Evolutionary conservation across 2,329 filamentous ascomycete genomes (phyloP).

Genomic region (Colletotrichum gloeosporioides): DNA sequence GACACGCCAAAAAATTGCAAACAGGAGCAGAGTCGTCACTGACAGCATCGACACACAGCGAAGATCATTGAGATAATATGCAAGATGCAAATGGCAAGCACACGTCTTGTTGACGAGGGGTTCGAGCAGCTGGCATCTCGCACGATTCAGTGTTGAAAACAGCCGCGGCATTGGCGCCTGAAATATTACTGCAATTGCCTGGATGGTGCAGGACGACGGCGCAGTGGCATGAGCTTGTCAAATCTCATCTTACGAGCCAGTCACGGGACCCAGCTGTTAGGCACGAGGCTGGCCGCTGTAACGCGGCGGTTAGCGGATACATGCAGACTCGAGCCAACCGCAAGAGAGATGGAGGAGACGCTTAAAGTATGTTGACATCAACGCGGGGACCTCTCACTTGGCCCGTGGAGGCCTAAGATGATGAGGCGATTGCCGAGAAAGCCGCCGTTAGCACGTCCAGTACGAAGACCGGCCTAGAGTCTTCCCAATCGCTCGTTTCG

Average conservation of each 20-base stretch:
- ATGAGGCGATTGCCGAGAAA: conserved; percentile 1
- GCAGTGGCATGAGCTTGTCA: neutral
- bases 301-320: neutral
- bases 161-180: conserved; percentile 1
- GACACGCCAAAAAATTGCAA: neutral
- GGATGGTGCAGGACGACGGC: neutral
- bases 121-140: neutral
- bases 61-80: neutral
- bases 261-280: neutral
- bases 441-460: neutral
- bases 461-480: neutral
- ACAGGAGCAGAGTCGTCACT: neutral
- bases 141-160: neutral
- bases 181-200: neutral
- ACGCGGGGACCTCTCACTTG: neutral
- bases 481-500: neutral
- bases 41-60: neutral
- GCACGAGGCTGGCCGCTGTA: neutral
- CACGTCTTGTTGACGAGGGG: neutral
- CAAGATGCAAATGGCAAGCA: neutral
- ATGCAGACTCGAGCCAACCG: neutral
- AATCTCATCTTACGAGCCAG: neutral
- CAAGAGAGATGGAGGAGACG: neutral
- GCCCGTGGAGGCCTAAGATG: neutral
- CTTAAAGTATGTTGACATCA: neutral